Evolutionary conservation across 2,329 filamentous ascomycete species (phyloP).

Genomic region (Xylaria sp.): DNA sequence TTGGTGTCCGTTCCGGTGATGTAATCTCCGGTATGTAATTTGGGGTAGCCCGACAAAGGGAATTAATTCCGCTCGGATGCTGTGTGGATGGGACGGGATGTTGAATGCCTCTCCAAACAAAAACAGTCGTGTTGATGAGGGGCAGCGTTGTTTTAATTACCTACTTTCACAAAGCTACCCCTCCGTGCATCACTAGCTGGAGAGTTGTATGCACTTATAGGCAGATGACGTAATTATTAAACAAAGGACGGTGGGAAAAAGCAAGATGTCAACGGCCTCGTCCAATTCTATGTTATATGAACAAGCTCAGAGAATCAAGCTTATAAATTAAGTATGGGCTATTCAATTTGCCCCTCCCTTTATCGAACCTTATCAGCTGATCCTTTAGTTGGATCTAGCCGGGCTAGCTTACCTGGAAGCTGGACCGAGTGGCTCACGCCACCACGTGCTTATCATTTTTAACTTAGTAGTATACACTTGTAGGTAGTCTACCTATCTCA

Average conservation of each 20-base stretch:
- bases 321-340: neutral
- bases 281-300: neutral
- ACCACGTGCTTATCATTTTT: neutral
- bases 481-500: neutral
- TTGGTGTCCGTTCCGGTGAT: neutral
- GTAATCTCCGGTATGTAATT: too few species aligned
- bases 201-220: neutral
- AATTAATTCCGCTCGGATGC: too few species aligned
- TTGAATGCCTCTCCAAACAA: neutral
- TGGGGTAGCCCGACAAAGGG: too few species aligned
- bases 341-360: slow-evolving; percentile 18
- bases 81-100: too few species aligned
- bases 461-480: neutral
- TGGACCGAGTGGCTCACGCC: neutral
- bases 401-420: neutral
- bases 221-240: slow-evolving; percentile 14
- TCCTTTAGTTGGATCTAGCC: slow-evolving; percentile 16
- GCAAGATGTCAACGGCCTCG: neutral
- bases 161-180: neutral
- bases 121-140: neutral
- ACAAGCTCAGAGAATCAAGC: neutral
- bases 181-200: neutral
- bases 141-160: slow-evolving; percentile 8
- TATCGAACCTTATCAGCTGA: slow-evolving; percentile 25
- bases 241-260: neutral